Base-by-base conservation (phyloP, 2,329 filamentous ascomycete genomes). In the Aspergillus novoparasiticus region DNA sequence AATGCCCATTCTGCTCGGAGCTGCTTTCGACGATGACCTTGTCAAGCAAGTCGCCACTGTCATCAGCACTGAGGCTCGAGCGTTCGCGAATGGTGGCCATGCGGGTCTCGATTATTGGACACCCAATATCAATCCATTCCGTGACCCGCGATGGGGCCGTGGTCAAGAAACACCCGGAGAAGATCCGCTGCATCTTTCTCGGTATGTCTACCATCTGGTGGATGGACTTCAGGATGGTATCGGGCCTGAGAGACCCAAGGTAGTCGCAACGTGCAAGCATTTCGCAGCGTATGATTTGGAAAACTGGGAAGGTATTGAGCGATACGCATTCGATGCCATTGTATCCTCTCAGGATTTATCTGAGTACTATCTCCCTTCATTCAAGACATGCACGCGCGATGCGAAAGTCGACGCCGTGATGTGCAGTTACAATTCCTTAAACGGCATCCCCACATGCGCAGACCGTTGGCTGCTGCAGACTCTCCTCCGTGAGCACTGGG, bases 311-410 rank as follows among this genome's bases (percentile, higher is more conserved):
- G 81, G 87, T 58, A 78, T 79, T 5, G 75, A 79, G 53, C 60
- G 60, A n/a, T 59, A 62, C 41, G 10, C 30, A 9, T 62, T 59
- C 41, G 23, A 57, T n/a, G 57, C 60, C 4, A 4, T 50, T 16
- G 57, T 62, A 11, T 56, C 60, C 1, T n/a, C 57, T 14, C 87
- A 90, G 68, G 88, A 90, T 66, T 76, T 90, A 14, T 81, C 82
- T 1, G 88, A 90, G 68, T 90, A 89, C 74, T 90, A 89, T 69
- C 78, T 89, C 48, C 86, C 84, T 1, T 81, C 87, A 0, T 90
- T 90, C 76, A 83, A 88, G 71, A 82, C 81, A 73, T 90, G 87
- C 78, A 86, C 82, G 57, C 80, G 84, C n/a, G 84, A 87, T 66
- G 80, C 82, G 6, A 80, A 82, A 56, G 83, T 84, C 14, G 80